These are phyloP conservation scores for Tephrocybe sp. DNA, from an alignment of 768 basidiomycete genomes.

Conservation along the genomic window DNA sequence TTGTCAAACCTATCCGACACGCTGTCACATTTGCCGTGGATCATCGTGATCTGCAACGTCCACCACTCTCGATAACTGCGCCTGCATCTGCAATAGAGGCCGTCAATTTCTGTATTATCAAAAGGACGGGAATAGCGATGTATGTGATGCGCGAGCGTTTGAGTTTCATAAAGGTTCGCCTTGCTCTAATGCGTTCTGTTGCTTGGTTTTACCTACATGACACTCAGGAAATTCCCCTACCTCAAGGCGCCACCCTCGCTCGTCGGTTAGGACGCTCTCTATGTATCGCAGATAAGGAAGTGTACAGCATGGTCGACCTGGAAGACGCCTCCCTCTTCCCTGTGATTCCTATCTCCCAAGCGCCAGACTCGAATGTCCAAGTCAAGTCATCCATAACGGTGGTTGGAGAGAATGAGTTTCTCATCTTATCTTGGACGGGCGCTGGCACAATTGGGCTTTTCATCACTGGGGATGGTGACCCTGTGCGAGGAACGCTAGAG, in stretches of 20 bases:
- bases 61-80: slow-evolving; percentile 40
- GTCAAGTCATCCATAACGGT: slow-evolving; percentile 73
- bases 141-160: slow-evolving; percentile 68
- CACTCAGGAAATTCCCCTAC: slow-evolving; percentile 70
- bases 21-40: slow-evolving; percentile 83
- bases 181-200: neutral
- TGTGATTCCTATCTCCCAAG: slow-evolving; percentile 80
- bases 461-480: slow-evolving; percentile 81
- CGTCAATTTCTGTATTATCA: slow-evolving; percentile 74
- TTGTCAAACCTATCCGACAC: slow-evolving; percentile 78
- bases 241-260: slow-evolving; percentile 56
- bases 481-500: slow-evolving; percentile 85
- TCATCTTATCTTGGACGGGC: slow-evolving; percentile 86
- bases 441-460: slow-evolving; percentile 83
- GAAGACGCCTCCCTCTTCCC: slow-evolving; percentile 67
- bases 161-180: slow-evolving; percentile 57
- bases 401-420: slow-evolving; percentile 76
- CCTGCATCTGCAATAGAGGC: slow-evolving; percentile 41
- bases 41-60: slow-evolving; percentile 63
- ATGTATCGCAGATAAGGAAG: slow-evolving; percentile 71
- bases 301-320: slow-evolving; percentile 81
- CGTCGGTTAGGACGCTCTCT: slow-evolving; percentile 61
- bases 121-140: slow-evolving; percentile 61
- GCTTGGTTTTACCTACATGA: neutral
- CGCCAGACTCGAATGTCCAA: slow-evolving; percentile 36